Base-by-base conservation (phyloP, 306 rosid species). In the Sindora glabra region DNA sequence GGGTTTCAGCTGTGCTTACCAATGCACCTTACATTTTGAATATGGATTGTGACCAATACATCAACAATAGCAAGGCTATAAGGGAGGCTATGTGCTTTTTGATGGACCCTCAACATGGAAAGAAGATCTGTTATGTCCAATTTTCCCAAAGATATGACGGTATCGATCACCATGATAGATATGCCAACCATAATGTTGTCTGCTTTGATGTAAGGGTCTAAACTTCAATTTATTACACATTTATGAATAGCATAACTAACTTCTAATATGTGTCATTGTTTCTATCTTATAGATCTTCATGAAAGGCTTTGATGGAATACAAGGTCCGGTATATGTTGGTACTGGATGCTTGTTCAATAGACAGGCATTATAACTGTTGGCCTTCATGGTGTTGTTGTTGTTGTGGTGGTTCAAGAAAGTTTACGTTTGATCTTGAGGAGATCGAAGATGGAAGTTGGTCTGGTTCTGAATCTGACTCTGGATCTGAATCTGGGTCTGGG, bases 241-340 rank as follows among this genome's bases (percentile, higher is more conserved):
- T n/a, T n/a, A n/a, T n/a, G n/a, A n/a, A n/a, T n/a, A n/a, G n/a
- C n/a, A n/a, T n/a, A n/a, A n/a, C n/a, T n/a, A n/a, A n/a, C n/a
- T n/a, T n/a, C n/a, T n/a, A n/a, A n/a, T n/a, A n/a, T n/a, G n/a
- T n/a, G n/a, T 74, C 69, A 62, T 64, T 19, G 27, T 76, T 51
- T 36, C 53, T 45, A 59, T 64, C 17, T 15, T 27, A 19, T 54
- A 89, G 99, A 82, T 94, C 74, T 83, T 80, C 87, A 94, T 94
- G 95, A 89, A 86, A 89, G 90, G 99, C 42, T 71, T 94, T 22
- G 97, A 94, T 61, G 99, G 99, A 55, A 84, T 94, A 76, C 99
- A 94, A 82, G 99, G 99, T 39, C 99, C 99, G 0, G 74, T 89
- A 4, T 94, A 89, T 76, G 95, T 94, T 67, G 99, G 97, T 16